phyloP scores from a whole-genome alignment of 208 protist genomes.

The Lotmaria passim region DNA sequence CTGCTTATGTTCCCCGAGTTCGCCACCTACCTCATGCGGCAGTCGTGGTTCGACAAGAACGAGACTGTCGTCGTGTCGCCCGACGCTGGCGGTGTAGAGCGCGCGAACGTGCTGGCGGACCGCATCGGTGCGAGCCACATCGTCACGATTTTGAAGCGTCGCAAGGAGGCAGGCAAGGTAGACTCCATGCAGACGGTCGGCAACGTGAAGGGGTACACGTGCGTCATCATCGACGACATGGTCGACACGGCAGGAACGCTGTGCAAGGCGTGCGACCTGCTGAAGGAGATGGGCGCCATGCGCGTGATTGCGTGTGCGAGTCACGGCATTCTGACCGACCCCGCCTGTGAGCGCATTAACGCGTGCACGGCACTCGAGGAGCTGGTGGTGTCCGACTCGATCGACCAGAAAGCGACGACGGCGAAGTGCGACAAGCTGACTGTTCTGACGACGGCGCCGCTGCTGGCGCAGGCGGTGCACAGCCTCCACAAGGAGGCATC shows the following conservation, averaged over 20 bases:
- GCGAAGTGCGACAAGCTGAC: constrained; percentile 87
- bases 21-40: constrained; percentile 80
- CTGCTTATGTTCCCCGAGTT: constrained; percentile 92
- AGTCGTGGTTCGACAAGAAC: constrained; percentile 83
- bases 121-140: constrained; percentile 88
- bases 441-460: constrained; percentile 86
- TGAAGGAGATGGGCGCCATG: constrained; percentile 91
- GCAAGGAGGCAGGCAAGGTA: constrained; percentile 93
- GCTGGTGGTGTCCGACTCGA: constrained; percentile 94
- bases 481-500: constrained; percentile 86
- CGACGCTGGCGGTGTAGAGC: constrained; percentile 96
- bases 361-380: constrained; percentile 87
- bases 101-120: constrained; percentile 91
- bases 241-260: constrained; percentile 97
- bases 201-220: constrained; percentile 93
- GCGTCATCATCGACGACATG: constrained; percentile 98
- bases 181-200: constrained; percentile 96
- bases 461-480: constrained; percentile 88
- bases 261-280: constrained; percentile 87
- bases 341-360: constrained; percentile 91
- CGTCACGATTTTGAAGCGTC: constrained; percentile 92
- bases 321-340: constrained; percentile 95
- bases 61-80: constrained; percentile 94
- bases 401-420: constrained; percentile 66
- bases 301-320: constrained; percentile 94